Base-by-base conservation (phyloP, 352 stramenopile species). In the Phytophthora macrochlamydospora region DNA sequence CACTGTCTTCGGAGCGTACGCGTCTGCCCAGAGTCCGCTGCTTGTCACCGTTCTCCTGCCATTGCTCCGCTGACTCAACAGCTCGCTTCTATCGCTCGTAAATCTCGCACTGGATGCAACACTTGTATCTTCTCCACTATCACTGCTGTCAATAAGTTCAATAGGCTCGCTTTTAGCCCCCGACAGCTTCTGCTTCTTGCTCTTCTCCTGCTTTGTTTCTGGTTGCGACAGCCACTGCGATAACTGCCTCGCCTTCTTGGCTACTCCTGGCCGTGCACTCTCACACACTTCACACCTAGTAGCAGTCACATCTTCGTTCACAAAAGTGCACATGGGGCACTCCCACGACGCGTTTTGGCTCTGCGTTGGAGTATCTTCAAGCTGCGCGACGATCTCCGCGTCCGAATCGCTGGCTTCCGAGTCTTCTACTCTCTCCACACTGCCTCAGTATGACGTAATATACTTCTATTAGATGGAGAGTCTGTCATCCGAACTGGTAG, bases 21-120 rank as follows among this genome's bases (percentile, higher is more conserved):
- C 46, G 37, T 92, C 83, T 7, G 68, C 60, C 88, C 85, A 96
- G 4, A 94, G 55, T 8, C 45, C 51, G 40, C 29, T 67, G 18
- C 33, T 65, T 13, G 35, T 1, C 38, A 50, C 55, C 9, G 46
- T 8, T 61, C 3, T 37, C 9, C 33, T 51, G 13, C 30, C 49
- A 35, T 65, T 66, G 42, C 38, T 51, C 35, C 51, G 42, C 42
- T 48, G 49, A 49, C 18, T 49, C 43, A 9, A 30, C 38, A 63
- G 14, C 33, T 12, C 29, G 28, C 14, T 40, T 11, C 32, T 50
- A 24, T n/a, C 35, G 54, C 24, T 48, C 18, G 24, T 44, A 7
- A 53, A 45, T 30, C 13, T 24, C n/a, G 18, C 49, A 30, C 38
- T 40, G 14, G 65, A 67, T 3, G 56, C 50, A 6, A 56, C 44